These are phyloP conservation scores for Penicillium desertorum DNA, from an alignment of 495 filamentous ascomycete species.

Conservation along the genomic window DNA sequence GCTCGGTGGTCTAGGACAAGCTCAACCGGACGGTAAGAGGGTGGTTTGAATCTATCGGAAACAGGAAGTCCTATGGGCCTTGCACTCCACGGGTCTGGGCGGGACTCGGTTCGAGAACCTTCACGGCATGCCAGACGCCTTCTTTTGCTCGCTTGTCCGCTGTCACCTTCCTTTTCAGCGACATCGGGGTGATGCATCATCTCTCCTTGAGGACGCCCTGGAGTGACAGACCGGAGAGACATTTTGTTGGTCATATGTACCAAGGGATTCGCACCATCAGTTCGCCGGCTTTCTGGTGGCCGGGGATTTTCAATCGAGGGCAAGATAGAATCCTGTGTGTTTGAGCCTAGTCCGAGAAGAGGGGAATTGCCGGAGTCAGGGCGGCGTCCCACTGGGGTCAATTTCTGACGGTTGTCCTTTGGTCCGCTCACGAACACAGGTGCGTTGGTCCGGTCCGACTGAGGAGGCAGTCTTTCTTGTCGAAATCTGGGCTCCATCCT, in stretches of 20 bases:
- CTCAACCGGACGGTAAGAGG: constrained; percentile 22
- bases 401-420: constrained; percentile 23
- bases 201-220: constrained; percentile 23
- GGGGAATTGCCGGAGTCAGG: constrained; percentile 18
- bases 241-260: constrained; percentile 37
- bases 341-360: constrained; percentile 20
- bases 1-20: constrained; percentile 21
- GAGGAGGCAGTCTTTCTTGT: constrained; percentile 20
- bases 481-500: constrained; percentile 20
- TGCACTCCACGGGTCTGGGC: constrained; percentile 15
- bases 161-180: constrained; percentile 14
- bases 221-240: constrained; percentile 41
- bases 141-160: constrained; percentile 33
- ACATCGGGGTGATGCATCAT: constrained; percentile 14
- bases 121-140: constrained; percentile 34
- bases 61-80: constrained; percentile 19
- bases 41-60: constrained; percentile 18
- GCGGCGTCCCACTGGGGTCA: constrained; percentile 21
- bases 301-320: constrained; percentile 44
- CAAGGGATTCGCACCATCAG: constrained; percentile 27
- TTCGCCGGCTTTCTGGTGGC: constrained; percentile 27
- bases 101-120: constrained; percentile 12
- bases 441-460: constrained; percentile 24
- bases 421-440: constrained; percentile 44
- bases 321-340: constrained; percentile 35